phyloP scores from a whole-genome alignment of 148 eudicot genomes.

The Vaccinium myrtillus region DNA sequence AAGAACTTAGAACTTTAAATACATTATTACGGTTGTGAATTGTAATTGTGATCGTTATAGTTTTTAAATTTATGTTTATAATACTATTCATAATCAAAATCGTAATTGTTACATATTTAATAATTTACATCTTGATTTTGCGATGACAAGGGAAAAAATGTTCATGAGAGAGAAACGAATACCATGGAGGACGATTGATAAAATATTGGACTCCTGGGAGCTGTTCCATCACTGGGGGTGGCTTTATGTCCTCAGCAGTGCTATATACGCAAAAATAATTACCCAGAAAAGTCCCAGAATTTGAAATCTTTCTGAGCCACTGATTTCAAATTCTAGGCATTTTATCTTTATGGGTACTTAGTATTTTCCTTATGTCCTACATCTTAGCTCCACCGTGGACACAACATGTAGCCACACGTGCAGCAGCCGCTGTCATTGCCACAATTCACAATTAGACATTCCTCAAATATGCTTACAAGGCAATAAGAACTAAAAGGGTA shows the following conservation, averaged over 20 bases:
- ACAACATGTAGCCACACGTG: not conserved
- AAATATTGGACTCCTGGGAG: constrained; percentile 59
- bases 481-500: not conserved
- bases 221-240: constrained; percentile 75
- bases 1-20: too few relatives aligned
- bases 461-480: not conserved
- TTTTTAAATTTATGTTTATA: too few relatives aligned
- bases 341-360: too few relatives aligned
- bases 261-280: too few relatives aligned
- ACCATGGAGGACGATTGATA: constrained; percentile 47
- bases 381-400: constrained; percentile 13
- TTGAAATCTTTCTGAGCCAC: too few relatives aligned
- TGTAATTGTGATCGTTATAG: too few relatives aligned
- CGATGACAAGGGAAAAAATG: not conserved
- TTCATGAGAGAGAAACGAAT: constrained; percentile 24
- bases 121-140: not conserved
- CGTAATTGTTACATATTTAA: not conserved
- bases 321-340: too few relatives aligned
- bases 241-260: constrained; percentile 33
- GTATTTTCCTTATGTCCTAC: constrained; percentile 21
- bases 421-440: not conserved
- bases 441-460: not conserved
- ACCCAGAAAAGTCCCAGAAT: too few relatives aligned
- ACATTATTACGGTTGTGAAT: too few relatives aligned
- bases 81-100: not conserved